Conservation (phyloP, 176 grass and related monocot species). For the Oryza punctata region DNA sequence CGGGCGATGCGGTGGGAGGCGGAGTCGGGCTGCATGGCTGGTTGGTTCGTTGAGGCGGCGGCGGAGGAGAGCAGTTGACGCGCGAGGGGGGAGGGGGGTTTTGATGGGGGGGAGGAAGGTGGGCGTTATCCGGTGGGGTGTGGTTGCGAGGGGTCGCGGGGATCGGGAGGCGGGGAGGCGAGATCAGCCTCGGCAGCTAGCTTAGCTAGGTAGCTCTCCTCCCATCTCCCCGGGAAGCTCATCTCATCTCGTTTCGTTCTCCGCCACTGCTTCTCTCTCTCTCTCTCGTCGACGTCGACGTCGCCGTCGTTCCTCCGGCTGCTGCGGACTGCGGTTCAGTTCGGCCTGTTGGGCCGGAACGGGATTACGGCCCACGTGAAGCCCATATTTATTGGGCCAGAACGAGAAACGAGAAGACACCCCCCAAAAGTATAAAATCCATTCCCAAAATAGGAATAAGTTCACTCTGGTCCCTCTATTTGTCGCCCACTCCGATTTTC, state of each 20-base stretch:
- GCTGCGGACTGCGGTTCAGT: background rate
- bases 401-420: too few species aligned
- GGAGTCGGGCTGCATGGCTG: constrained; percentile 47
- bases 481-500: too few species aligned
- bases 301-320: background rate
- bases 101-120: background rate
- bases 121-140: constrained; percentile 53
- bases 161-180: constrained; percentile 44
- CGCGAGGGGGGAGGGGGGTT: background rate
- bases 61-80: background rate
- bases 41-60: background rate
- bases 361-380: too few species aligned
- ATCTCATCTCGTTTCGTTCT: constrained; percentile 32
- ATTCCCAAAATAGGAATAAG: too few species aligned
- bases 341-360: too few species aligned
- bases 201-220: too few species aligned
- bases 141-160: constrained; percentile 34
- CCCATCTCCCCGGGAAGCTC: constrained; percentile 24
- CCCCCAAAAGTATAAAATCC: too few species aligned
- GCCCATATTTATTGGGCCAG: background rate
- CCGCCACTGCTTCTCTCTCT: constrained; percentile 33
- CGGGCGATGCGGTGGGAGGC: constrained; percentile 65
- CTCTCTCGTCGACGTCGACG: too few species aligned
- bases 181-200: background rate
- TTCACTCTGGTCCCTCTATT: too few species aligned